Percentiles rank a stretch among this genome's conserved stretches.
Conservation (phyloP, 495 filamentous ascomycete species). For the Podospora sp. region DNA sequence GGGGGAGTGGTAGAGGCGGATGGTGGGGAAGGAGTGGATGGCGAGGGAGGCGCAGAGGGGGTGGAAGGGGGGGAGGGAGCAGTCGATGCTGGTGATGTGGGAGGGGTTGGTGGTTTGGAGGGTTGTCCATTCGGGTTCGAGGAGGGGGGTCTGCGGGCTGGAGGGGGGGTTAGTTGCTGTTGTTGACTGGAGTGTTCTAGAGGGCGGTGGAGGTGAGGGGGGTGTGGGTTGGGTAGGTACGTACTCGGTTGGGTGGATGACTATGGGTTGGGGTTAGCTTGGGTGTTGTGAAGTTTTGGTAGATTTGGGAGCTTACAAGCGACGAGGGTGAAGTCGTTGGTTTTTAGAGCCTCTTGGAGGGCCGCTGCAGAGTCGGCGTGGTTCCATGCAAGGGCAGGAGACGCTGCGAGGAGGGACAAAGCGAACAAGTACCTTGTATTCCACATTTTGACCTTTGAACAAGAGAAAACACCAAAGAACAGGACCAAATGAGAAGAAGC, state of each 20-base stretch:
- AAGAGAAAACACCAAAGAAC: background rate
- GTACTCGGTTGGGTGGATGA: slow-evolving; percentile 8
- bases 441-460: background rate
- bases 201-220: too few relatives aligned
- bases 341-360: slow-evolving; percentile 30
- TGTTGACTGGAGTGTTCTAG: background rate
- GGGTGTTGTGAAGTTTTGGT: background rate
- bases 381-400: slow-evolving; percentile 37
- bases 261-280: background rate
- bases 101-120: slow-evolving; percentile 33
- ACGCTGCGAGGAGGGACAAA: slow-evolving; percentile 20
- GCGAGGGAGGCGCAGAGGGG: slow-evolving; percentile 43
- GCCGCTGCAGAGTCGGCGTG: slow-evolving; percentile 38
- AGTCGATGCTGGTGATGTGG: slow-evolving; percentile 47
- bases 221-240: background rate
- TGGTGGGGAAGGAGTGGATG: slow-evolving; percentile 51
- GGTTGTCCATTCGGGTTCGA: slow-evolving; percentile 45
- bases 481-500: background rate
- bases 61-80: slow-evolving; percentile 31
- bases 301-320: slow-evolving; percentile 44
- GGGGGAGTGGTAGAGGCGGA: slow-evolving; percentile 44
- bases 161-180: background rate
- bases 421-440: background rate
- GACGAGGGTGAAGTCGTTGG: slow-evolving; percentile 42
- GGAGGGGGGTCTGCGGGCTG: slow-evolving; percentile 37